Evolutionary conservation across 225 moss, liverwort and hornwort species (phyloP), one percentile per base, ranked within the genome.

Genomic region (Lunularia cruciata): DNA sequence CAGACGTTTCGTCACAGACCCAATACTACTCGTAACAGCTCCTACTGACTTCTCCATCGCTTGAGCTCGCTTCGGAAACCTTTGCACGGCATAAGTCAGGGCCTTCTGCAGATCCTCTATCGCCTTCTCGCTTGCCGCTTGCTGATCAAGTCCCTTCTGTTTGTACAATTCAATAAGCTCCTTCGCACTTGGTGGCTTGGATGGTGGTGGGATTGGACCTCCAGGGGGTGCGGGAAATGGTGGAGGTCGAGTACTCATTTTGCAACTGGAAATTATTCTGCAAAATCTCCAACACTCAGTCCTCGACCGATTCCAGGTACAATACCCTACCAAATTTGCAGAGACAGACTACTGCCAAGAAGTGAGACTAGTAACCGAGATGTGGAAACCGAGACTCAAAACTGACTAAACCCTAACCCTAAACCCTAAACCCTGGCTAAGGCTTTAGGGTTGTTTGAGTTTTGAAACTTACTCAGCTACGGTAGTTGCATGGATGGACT

Each of bases 81-180:
- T 85, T 69, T 87, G 75, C 38, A 94, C 87, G 39, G 94, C 86
- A 30, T 86, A 83, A 4, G 87, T 83, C 63, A 94, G 74, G n/a
- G 94, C 94, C 74, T 86, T 89, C 74, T 94, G 91, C 35, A 94
- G 72, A 53, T 94, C 92, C 5, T 87, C 87, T 31, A 92, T 83
- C 60, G 91, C 91, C 74, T 81, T 94, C 78, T 87, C 85, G 8
- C 85, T 77, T 6, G 94, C 94, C 39, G 84, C 91, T 75, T 87
- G 79, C 70, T 89, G 86, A 76, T 94, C 84, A 76, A 94, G 43
- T 14, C 94, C 94, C 40, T 89, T 85, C 63, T 68, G 69, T 8
- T 78, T 82, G 75, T 94, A 94, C 28, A 86, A 79, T 10, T 83
- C 87, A 40, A 94, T 82, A 37, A 94, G 81, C 75, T 89, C 89